Conservation (phyloP, 257 asterid species). For the Ophiorrhiza pumila region DNA sequence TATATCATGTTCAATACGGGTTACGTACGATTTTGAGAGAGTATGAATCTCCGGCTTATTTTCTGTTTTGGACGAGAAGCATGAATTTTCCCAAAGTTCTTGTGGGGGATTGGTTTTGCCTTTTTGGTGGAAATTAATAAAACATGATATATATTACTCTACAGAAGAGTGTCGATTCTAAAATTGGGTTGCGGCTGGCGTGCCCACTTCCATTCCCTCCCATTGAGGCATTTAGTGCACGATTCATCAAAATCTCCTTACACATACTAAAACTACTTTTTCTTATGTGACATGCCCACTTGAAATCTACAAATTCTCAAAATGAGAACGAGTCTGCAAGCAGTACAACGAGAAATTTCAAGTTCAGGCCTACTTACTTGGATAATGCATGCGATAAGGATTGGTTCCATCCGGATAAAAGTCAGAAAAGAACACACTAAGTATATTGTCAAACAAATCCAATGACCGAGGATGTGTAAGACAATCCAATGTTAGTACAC, state of each 20-base stretch:
- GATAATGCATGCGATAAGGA: neutral
- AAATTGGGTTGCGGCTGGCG: neutral
- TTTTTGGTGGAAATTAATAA: neutral
- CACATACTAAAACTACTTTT: neutral
- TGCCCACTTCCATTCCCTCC: slow-evolving; percentile 4
- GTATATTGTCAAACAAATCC: neutral
- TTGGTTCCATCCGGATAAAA: neutral
- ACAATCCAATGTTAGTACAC: neutral
- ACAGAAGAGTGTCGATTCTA: neutral
- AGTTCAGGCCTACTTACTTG: neutral
- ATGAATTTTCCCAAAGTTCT: no score
- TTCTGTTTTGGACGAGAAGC: no score
- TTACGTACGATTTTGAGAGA: no score
- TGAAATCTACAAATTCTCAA: neutral
- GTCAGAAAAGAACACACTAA: neutral
- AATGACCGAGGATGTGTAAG: neutral
- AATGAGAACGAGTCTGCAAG: neutral
- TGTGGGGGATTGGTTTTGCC: neutral
- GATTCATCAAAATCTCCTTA: neutral
- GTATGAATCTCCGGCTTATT: no score
- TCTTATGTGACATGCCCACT: neutral
- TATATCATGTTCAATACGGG: no score
- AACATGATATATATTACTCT: no score
- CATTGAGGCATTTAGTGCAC: slow-evolving; percentile 7
- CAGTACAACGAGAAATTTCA: neutral